Evolutionary conservation across 2,329 filamentous ascomycete species (phyloP).

Genomic region (Tolypocladium paradoxum): DNA sequence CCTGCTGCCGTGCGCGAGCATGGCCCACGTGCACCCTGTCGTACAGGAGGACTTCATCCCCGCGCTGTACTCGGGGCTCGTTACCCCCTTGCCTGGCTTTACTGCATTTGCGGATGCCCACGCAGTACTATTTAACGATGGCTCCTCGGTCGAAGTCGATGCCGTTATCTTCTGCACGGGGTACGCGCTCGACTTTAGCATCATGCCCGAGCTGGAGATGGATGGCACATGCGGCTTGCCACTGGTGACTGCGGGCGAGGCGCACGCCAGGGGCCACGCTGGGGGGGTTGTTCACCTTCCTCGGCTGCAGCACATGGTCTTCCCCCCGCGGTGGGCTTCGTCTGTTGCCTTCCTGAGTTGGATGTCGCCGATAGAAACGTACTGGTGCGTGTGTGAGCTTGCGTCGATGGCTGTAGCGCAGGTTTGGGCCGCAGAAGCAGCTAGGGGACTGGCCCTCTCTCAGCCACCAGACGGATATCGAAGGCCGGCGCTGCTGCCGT

Average conservation of each 20-base stretch:
- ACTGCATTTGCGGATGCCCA: conserved; percentile 7
- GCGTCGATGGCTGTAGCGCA: conserved; percentile 28
- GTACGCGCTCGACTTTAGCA: conserved; percentile 19
- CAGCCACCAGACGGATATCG: conserved; percentile 11
- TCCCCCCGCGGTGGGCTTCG: conserved; percentile 27
- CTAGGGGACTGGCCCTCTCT: background rate
- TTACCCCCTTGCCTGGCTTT: background rate
- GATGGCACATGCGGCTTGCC: background rate
- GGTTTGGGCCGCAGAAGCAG: conserved; percentile 18
- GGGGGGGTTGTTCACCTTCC: too few species aligned
- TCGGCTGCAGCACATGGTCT: conserved; percentile 28
- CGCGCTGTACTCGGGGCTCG: background rate
- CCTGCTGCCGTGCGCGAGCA: background rate
- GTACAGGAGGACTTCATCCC: conserved; percentile 3
- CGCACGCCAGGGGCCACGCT: too few species aligned
- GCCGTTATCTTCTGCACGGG: conserved; percentile 25
- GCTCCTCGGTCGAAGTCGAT: conserved; percentile 16
- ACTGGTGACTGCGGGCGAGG: background rate
- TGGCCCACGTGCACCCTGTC: conserved; percentile 1
- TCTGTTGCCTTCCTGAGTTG: conserved; percentile 30
- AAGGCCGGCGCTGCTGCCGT: conserved; percentile 9
- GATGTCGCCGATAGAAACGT: conserved; percentile 18
- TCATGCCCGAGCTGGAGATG: conserved; percentile 9
- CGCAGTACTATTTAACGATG: conserved; percentile 19
- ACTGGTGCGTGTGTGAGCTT: conserved; percentile 25